Base-by-base conservation (phyloP, 305 asterid species). In the Solanum aculeatissimum region DNA sequence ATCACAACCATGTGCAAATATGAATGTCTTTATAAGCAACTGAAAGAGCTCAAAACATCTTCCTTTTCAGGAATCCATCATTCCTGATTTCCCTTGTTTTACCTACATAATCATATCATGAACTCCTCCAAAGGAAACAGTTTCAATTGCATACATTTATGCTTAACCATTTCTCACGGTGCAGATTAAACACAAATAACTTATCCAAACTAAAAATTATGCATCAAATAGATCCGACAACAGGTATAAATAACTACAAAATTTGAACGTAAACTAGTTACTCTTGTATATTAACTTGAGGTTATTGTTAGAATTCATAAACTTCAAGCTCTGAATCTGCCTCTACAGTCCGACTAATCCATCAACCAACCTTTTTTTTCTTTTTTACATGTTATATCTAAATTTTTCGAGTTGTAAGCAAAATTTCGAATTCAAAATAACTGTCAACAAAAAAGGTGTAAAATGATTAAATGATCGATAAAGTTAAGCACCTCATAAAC, bases 401-500 rank as follows among this genome's bases (percentile, higher is more conserved):
- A 16, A 18, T 0, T 66, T 66, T 29, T 66, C 14, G 1, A 35
- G 25, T 40, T 9, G 29, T 65, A 25, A 25, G 40, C 2, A 23
- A 75, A 47, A 45, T 4, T 25, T 45, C 43, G 27, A 25, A 8
- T 9, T n/a, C 32, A 8, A 66, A 54, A n/a, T 21, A 83, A 27
- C 21, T 13, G 12, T 5, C 21, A 47, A 74, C 42, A 6, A 45
- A 38, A 45, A 42, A 66, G 14, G 14, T 9, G 55, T 70, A 21
- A 86, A 21, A 51, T 25, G 42, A 87, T 14, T 42, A 8, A 71
- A 47, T 18, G 78, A 80, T 71, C 12, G 75, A 12, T 53, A 63
- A 81, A 54, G 84, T 47, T 43, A 53, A 81, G 9, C 57, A 96
- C 99, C 99, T 93, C 98, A 80, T 96, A 93, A 45, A 93, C 94